Conservation (phyloP, 495 filamentous ascomycete genomes). For the Penicillium odoratum region DNA sequence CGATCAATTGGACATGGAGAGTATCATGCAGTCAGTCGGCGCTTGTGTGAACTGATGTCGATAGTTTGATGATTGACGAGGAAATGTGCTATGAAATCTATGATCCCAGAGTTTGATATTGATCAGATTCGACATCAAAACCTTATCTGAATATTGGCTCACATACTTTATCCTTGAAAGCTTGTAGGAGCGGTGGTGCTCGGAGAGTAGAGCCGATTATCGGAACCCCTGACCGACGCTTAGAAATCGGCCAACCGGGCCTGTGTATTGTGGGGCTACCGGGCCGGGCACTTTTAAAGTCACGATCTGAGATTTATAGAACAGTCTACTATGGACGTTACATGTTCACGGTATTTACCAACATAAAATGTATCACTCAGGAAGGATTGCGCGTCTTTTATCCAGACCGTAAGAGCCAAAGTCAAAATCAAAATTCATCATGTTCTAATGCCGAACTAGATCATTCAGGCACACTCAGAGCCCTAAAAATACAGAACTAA, state of each 20-base stretch:
- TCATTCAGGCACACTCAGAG: not conserved
- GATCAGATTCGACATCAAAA: too few species aligned
- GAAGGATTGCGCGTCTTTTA: not conserved
- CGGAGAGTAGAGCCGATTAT: not conserved
- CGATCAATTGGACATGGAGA: slow-evolving; percentile 32
- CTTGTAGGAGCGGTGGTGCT: too few species aligned
- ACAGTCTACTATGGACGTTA: not conserved
- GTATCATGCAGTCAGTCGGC: slow-evolving; percentile 30
- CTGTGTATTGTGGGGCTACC: not conserved
- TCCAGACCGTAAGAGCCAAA: not conserved
- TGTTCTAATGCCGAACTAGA: not conserved
- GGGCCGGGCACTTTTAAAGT: not conserved
- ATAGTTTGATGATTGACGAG: not conserved
- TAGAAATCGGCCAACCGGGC: not conserved
- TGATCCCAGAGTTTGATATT: too few species aligned
- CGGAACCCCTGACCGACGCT: not conserved
- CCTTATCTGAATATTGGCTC: too few species aligned
- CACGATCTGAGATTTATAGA: not conserved
- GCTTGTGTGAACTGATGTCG: slow-evolving; percentile 8
- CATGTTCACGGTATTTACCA: not conserved
- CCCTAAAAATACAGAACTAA: not conserved
- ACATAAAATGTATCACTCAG: not conserved
- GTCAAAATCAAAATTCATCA: not conserved
- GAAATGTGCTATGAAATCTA: not conserved
- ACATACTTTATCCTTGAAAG: too few species aligned